Base-by-base conservation (phyloP, 2,329 filamentous ascomycete genomes). In the Ilyonectria sp. region DNA sequence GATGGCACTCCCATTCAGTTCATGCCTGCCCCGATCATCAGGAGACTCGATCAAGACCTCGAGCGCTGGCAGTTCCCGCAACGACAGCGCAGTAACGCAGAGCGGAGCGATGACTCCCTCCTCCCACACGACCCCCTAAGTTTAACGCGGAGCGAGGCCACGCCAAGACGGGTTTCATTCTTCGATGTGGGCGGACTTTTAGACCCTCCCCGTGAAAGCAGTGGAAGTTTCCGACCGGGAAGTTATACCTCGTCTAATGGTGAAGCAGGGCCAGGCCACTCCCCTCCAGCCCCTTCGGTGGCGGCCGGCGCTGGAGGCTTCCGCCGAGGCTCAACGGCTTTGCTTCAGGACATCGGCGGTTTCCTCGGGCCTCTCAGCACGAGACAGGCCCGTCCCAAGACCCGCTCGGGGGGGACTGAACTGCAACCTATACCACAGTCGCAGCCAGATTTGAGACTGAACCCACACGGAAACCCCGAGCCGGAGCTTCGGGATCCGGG, bases 161-260 rank as follows among this genome's bases (percentile, higher is more conserved):
- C 72, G 13, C 76, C 71, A 10, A 76, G 75, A 47, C 75, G 87
- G 53, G 89, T 96, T 5, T 94, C 93, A 0, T 95, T 97, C 79
- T 94, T 95, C 74, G 95, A 97, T 72, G 91, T 94, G 1, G 94
- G 94, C 23, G 93, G 93, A 0, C 82, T 97, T 0, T 82, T 97
- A 0, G 89, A 91, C 6, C 85, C 85, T 19, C 70, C 81, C 2
- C 71, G 72, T 7, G 75, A 75, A 56, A 76, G 78, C 68, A 78
- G 74, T 57, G 74, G 75, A 29, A 80, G 78, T 53, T 74, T 79
- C 54, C 77, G 81, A 46, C 80, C 82, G 11, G 81, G 82, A 33
- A 87, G 85, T 69, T 78, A 78, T 63, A 79, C 80, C 23, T 86
- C 84, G 6, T 79, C 78, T 4, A 82, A 80, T 52, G 69, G 80